Evolutionary conservation across 768 basidiomycete genomes (phyloP).

Genomic region (Russula dissimulans): DNA sequence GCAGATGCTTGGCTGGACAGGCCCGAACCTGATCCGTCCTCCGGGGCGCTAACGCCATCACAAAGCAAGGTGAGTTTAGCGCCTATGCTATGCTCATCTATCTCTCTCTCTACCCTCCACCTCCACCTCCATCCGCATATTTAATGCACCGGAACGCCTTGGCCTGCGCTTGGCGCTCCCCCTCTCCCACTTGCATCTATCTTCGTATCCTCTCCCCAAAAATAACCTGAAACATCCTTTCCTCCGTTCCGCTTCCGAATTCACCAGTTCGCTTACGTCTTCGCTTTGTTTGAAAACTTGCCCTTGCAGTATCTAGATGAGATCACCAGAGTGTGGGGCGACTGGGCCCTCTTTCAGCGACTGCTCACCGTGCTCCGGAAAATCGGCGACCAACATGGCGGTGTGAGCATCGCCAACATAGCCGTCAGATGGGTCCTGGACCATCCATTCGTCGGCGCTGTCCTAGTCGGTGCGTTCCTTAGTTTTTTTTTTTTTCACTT

Average conservation of each 20-base stretch:
- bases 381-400: constrained; percentile 61
- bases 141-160: too few species aligned
- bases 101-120: neutral
- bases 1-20: constrained; percentile 63
- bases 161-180: too few species aligned
- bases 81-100: neutral
- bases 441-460: constrained; percentile 67
- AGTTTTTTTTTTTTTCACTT: neutral
- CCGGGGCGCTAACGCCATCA: constrained; percentile 62
- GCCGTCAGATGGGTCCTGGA: constrained; percentile 80
- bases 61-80: constrained; percentile 52
- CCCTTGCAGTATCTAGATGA: constrained; percentile 67
- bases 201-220: too few species aligned
- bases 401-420: constrained; percentile 64
- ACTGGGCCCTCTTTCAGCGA: constrained; percentile 64
- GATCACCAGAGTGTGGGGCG: constrained; percentile 72
- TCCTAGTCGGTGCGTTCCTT: constrained; percentile 53
- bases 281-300: neutral
- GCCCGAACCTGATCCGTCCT: constrained; percentile 64
- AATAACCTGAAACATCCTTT: too few species aligned
- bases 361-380: constrained; percentile 48
- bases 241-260: neutral
- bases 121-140: too few species aligned
- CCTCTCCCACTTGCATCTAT: too few species aligned
- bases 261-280: neutral